Base-by-base conservation (phyloP, 208 protist genomes). In the Acanthamoeba royreba region DNA sequence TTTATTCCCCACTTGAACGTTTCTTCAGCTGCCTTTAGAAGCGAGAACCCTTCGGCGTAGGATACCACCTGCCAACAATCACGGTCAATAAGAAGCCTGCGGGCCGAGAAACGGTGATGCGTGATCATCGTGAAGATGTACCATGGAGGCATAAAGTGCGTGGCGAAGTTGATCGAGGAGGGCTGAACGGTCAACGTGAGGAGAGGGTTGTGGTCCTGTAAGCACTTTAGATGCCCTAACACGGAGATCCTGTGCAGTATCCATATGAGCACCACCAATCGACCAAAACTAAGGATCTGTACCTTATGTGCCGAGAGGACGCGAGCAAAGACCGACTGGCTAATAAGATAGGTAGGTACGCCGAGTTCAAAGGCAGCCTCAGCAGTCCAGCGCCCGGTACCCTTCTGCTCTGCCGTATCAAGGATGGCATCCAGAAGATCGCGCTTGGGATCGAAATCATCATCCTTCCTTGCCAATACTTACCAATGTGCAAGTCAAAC, bases 341-440 rank as follows among this genome's bases (percentile, higher is more conserved):
- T 97, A 61, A 99, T 98, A 40, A 98, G 98, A 33, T 98, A 97
- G 22, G 98, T 94, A 22, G 98, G 98, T 15, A 98, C 97, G 92
- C 98, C 98, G 0, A 98, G 79, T 46, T 99, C 98, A 22, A 99
- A 94, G 15, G 98, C 98, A 1, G 63, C 93, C 22, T 95, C 63
- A 35, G 87, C 94, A 0, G 97, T 98, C 96, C 96, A 97, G 40
- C 81, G 72, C 42, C 96, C 99, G 25, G 99, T 99, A 58, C 99
- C 99, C 95, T 99, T 99, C 86, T 98, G 98, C 28, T 98, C 99
- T 77, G 99, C 98, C 69, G 96, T 97, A 95, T 99, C 99, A 69
- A 98, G 96, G 92, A 99, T 98, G 58, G 98, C 96, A 91, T 99
- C 98, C n/a, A 99, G 97, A 19, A 99, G 95, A 74, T n/a, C n/a